These are phyloP conservation scores for Pulicaria dysenterica DNA, from an alignment of 129 eudicot species.

Conservation along the genomic window DNA sequence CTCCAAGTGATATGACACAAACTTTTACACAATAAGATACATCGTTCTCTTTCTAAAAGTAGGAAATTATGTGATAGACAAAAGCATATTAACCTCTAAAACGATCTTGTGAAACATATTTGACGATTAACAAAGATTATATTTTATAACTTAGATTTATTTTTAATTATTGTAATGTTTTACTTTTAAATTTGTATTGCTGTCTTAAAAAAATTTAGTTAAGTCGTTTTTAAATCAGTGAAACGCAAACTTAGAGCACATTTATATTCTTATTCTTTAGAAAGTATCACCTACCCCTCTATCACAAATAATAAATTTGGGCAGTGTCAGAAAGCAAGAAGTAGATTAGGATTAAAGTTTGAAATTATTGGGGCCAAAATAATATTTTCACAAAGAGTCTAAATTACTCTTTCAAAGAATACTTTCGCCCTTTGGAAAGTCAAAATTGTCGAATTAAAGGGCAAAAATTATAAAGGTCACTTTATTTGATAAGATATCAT, in stretches of 20 bases:
- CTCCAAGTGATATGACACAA: too few relatives aligned
- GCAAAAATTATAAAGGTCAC: not conserved
- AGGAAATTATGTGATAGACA: too few relatives aligned
- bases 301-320: constrained; percentile 17
- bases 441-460: not conserved
- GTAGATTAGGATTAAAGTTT: constrained; percentile 26
- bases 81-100: too few relatives aligned
- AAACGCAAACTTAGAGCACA: constrained; percentile 32
- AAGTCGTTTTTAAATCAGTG: constrained; percentile 2
- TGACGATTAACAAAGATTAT: too few relatives aligned
- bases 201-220: too few relatives aligned
- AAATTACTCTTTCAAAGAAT: constrained; percentile 34
- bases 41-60: too few relatives aligned
- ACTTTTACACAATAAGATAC: too few relatives aligned
- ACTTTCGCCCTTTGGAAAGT: constrained; percentile 22
- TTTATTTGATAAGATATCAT: not conserved
- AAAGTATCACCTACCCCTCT: constrained; percentile 35
- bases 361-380: constrained; percentile 35
- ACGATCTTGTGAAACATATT: too few relatives aligned
- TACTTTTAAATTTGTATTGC: too few relatives aligned
- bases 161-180: too few relatives aligned
- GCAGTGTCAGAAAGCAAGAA: constrained; percentile 37
- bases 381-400: constrained; percentile 32
- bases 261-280: constrained; percentile 35
- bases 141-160: too few relatives aligned